Evolutionary conservation across 73 alveolate genomes (phyloP).

Genomic region (Urostyla sp.): DNA sequence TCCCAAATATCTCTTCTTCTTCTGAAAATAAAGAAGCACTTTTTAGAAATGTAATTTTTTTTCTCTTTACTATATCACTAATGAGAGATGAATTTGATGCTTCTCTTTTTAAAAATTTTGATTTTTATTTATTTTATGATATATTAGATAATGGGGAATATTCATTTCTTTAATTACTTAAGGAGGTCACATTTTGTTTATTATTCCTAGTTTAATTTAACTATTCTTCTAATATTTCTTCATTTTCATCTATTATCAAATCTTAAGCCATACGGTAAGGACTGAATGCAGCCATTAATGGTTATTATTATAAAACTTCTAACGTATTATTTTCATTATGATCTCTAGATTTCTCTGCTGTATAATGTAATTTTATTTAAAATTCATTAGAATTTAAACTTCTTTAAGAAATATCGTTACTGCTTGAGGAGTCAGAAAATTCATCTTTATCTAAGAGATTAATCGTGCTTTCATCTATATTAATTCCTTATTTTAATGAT

Average conservation of each 20-base stretch:
- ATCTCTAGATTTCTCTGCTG: not conserved
- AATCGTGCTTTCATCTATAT: conserved; percentile 1
- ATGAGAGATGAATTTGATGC: conserved; percentile 15
- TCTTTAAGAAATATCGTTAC: not conserved
- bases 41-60: conserved; percentile 25
- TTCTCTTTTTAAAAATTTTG: not conserved
- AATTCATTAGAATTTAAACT: not conserved
- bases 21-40: conserved; percentile 36
- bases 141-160: not conserved
- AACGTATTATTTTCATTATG: no score
- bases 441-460: conserved; percentile 1
- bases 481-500: conserved; percentile 23
- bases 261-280: not conserved
- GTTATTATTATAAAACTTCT: no score
- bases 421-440: not conserved
- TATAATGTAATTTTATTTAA: conserved; percentile 1
- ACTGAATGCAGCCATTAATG: no score
- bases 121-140: not conserved
- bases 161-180: not conserved
- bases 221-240: not conserved
- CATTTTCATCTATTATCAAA: not conserved
- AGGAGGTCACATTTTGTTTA: not conserved
- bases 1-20: conserved; percentile 26
- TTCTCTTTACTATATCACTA: conserved; percentile 20
- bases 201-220: not conserved